Percentiles rank a stretch among this genome's conserved stretches.
phyloP scores from a whole-genome alignment of 805 yeast genomes.

The Debaryomyces maramus region DNA sequence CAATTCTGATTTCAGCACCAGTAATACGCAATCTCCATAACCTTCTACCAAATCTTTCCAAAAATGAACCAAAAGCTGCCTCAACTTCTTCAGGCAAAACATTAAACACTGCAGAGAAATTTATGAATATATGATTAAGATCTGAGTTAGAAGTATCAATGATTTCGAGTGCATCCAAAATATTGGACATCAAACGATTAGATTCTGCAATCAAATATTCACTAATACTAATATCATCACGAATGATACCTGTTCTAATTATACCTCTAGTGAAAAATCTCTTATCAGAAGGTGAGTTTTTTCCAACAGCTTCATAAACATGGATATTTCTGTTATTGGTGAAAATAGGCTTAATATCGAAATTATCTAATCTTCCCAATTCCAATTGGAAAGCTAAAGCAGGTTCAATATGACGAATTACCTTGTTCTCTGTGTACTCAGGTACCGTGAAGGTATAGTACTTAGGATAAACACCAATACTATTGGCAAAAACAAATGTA shows the following conservation, averaged over 20 bases:
- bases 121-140: slow-evolving; percentile 94
- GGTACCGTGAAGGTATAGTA: slow-evolving; percentile 96
- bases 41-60: slow-evolving; percentile 96
- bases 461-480: slow-evolving; percentile 86
- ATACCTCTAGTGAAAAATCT: slow-evolving; percentile 97
- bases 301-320: slow-evolving; percentile 94
- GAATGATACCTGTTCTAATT: slow-evolving; percentile 91
- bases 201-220: slow-evolving; percentile 96
- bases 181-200: slow-evolving; percentile 92
- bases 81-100: slow-evolving; percentile 95
- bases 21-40: slow-evolving; percentile 96
- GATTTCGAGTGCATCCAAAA: slow-evolving; percentile 90
- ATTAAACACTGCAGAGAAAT: slow-evolving; percentile 93
- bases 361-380: slow-evolving; percentile 89
- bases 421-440: slow-evolving; percentile 79
- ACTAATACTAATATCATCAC: slow-evolving; percentile 89
- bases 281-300: slow-evolving; percentile 89
- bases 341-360: slow-evolving; percentile 90
- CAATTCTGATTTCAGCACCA: slow-evolving; percentile 95
- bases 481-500: slow-evolving; percentile 84
- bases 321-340: slow-evolving; percentile 97
- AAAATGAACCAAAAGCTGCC: slow-evolving; percentile 95
- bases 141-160: slow-evolving; percentile 94
- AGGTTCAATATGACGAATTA: slow-evolving; percentile 97
- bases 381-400: slow-evolving; percentile 97